Conservation (phyloP, 2,329 filamentous ascomycete species). For the Aspergillus neotritici region DNA sequence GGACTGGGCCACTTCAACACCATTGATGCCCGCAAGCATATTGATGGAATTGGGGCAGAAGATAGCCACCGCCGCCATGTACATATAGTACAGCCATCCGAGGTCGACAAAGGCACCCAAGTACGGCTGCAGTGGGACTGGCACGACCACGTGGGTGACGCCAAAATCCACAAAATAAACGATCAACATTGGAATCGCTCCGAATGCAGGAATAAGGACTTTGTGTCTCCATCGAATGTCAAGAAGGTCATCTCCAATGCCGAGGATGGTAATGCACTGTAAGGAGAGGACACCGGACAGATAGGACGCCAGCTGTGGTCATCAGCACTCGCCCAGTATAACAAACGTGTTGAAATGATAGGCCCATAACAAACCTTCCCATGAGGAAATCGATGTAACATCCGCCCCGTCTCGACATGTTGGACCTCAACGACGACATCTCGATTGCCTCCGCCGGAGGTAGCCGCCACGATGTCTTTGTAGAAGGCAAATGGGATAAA, state of each 20-base stretch:
- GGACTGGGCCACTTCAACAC: constrained; percentile 92
- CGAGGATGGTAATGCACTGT: constrained; percentile 83
- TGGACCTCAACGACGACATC: constrained; percentile 73
- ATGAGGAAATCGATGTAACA: constrained; percentile 88
- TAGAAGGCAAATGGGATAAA: constrained; percentile 98
- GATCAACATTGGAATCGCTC: constrained; percentile 85
- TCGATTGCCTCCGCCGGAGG: constrained; percentile 85
- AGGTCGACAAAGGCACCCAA: constrained; percentile 81
- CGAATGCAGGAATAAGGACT: constrained; percentile 93
- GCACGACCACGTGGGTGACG: constrained; percentile 90
- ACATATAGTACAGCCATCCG: constrained; percentile 79
- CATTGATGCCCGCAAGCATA: constrained; percentile 98
- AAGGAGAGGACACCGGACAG: constrained; percentile 90
- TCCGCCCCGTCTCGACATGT: constrained; percentile 72
- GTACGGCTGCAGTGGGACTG: constrained; percentile 75
- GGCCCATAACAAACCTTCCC: constrained; percentile 62
- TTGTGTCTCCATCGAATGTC: constrained; percentile 99
- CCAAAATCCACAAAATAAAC: constrained; percentile 99
- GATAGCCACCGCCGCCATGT: constrained; percentile 94
- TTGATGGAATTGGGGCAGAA: constrained; percentile 99
- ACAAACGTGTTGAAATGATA: background rate
- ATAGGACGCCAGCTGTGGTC: constrained; percentile 75
- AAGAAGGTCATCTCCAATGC: constrained; percentile 91
- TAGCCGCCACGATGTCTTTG: constrained; percentile 93
- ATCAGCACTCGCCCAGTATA: constrained; percentile 5